A percentile compares a stretch with the other conserved stretches of the same genome.
Conservation (phyloP, 2,329 filamentous ascomycete genomes). For the Aspergillus sojae region DNA sequence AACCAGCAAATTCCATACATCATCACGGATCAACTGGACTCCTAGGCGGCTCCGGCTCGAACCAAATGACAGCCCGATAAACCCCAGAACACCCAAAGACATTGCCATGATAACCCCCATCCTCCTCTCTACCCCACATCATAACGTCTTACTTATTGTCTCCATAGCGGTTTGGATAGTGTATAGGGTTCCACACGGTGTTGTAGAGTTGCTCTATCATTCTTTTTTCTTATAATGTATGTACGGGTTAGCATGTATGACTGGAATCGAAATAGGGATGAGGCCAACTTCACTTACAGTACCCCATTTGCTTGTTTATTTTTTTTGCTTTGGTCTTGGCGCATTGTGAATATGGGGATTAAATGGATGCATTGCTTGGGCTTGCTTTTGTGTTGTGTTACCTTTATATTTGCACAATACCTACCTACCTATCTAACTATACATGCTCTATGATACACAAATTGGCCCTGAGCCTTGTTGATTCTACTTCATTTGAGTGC, state of each 20-base stretch:
- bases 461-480: neutral
- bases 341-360: constrained; percentile 11
- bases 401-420: neutral
- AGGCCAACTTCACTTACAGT: constrained; percentile 16
- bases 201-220: constrained; percentile 14
- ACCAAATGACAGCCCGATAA: constrained; percentile 38
- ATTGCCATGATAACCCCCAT: neutral
- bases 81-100: neutral
- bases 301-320: constrained; percentile 3
- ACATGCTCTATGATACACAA: neutral
- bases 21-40: constrained; percentile 33
- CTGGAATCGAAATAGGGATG: constrained; percentile 16
- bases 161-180: constrained; percentile 10
- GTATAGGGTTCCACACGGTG: constrained; percentile 21
- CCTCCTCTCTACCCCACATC: neutral
- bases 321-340: constrained; percentile 12
- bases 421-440: neutral
- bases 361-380: neutral
- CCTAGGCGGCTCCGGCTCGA: constrained; percentile 32
- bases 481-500: neutral
- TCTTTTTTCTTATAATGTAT: constrained; percentile 21
- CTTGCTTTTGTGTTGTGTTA: neutral
- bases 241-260: constrained; percentile 27
- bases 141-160: neutral
- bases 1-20: constrained; percentile 35